Evolutionary conservation across 2,329 filamentous ascomycete species (phyloP).

Genomic region (Davidsoniella neocaledoniae): DNA sequence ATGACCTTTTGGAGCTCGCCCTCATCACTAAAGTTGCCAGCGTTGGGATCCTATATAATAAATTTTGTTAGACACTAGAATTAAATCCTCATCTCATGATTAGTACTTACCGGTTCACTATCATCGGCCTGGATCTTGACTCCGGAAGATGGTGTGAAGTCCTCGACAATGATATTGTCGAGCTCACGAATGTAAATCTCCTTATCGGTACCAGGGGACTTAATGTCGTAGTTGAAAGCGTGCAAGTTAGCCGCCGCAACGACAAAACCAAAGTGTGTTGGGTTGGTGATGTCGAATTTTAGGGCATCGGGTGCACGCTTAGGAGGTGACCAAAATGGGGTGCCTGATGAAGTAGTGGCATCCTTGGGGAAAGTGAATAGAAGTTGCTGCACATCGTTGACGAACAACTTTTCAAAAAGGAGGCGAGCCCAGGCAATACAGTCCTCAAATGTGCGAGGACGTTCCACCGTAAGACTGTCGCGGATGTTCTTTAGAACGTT

Average conservation of each 20-base stretch:
- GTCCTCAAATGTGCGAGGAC: constrained; percentile 83
- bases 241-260: constrained; percentile 81
- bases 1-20: constrained; percentile 60
- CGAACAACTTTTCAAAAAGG: constrained; percentile 91
- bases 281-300: constrained; percentile 72
- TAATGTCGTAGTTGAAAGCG: constrained; percentile 96
- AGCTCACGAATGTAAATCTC: constrained; percentile 63
- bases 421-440: constrained; percentile 90
- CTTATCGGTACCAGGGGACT: constrained; percentile 56
- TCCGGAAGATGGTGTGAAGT: constrained; percentile 76
- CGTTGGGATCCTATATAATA: constrained; percentile 55
- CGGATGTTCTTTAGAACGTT: constrained; percentile 78
- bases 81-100: neutral
- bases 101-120: constrained; percentile 55
- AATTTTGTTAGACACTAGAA: neutral
- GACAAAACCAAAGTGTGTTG: constrained; percentile 76
- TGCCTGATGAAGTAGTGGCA: constrained; percentile 69
- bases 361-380: constrained; percentile 97
- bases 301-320: constrained; percentile 89
- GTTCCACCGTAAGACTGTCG: constrained; percentile 80
- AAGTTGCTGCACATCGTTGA: constrained; percentile 89
- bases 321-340: constrained; percentile 93
- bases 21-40: constrained; percentile 51
- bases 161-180: constrained; percentile 85
- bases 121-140: constrained; percentile 97